Percentiles rank a stretch among this genome's conserved stretches.
Evolutionary conservation across 2,329 filamentous ascomycete genomes (phyloP).

Genomic region (Cryphonectria carpinicola): DNA sequence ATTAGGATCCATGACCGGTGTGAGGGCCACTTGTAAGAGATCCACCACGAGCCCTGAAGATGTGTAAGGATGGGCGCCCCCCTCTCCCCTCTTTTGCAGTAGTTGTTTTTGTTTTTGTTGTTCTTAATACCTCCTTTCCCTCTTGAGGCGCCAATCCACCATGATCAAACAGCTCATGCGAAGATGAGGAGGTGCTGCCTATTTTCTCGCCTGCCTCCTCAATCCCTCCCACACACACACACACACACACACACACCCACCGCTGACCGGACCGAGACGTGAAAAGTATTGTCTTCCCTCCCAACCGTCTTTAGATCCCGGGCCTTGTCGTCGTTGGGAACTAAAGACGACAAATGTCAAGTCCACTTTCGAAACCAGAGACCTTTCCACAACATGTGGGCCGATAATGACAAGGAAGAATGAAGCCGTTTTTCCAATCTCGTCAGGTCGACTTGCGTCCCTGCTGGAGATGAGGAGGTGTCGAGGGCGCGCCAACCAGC

Average conservation of each 20-base stretch:
- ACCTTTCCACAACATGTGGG: conserved; percentile 24
- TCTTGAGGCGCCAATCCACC: conserved; percentile 19
- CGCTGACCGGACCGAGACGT: background rate
- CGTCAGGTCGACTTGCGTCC: background rate
- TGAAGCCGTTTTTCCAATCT: background rate
- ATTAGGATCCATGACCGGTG: conserved; percentile 23
- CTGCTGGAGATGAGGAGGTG: background rate
- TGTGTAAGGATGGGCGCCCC: background rate
- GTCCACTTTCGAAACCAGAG: conserved; percentile 25
- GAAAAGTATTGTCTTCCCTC: background rate
- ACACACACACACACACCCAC: background rate
- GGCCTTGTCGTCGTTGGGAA: background rate
- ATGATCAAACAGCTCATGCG: conserved; percentile 19
- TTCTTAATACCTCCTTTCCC: conserved; percentile 14
- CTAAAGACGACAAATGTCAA: conserved; percentile 10
- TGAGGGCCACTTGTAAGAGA: background rate
- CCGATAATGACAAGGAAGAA: background rate
- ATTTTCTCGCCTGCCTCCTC: background rate
- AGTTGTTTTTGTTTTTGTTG: background rate
- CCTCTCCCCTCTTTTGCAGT: background rate
- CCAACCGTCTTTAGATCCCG: conserved; percentile 8
- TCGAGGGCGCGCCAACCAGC: background rate
- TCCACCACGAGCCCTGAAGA: background rate
- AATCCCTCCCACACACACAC: background rate
- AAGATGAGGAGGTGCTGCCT: conserved; percentile 1